phyloP scores from a whole-genome alignment of 2,329 filamentous ascomycete genomes.

The Trichoderma gracile region DNA sequence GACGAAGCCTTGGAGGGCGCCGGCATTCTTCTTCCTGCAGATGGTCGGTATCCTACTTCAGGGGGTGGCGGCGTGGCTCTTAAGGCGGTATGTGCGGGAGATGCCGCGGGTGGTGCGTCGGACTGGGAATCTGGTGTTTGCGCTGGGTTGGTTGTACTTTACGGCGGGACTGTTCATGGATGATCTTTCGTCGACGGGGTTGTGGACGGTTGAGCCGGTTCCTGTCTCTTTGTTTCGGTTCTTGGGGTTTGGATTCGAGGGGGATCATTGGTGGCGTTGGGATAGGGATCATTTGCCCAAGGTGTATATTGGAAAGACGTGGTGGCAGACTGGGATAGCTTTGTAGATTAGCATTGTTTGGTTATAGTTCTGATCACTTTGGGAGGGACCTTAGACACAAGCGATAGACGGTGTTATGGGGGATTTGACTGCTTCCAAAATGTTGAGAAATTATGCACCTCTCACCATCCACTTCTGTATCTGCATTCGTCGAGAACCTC shows the following conservation, averaged over 20 bases:
- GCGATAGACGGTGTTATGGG: no score
- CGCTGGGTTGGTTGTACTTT: conserved; percentile 65
- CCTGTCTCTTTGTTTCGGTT: conserved; percentile 70
- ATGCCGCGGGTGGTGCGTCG: conserved; percentile 51
- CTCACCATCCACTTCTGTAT: rapidly evolving
- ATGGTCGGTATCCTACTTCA: conserved; percentile 66
- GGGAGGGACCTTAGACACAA: no score
- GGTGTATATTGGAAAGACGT: conserved; percentile 62
- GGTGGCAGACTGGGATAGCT: conserved; percentile 54
- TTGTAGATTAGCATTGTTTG: conserved; percentile 35
- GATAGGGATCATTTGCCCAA: conserved; percentile 51
- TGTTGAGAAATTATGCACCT: background rate
- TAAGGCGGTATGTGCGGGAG: conserved; percentile 38
- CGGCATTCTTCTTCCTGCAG: conserved; percentile 73
- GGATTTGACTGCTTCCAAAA: no score
- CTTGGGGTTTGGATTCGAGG: conserved; percentile 61
- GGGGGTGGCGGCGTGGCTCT: conserved; percentile 38
- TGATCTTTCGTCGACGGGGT: conserved; percentile 70
- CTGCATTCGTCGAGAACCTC: no score
- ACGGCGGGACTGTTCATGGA: conserved; percentile 69
- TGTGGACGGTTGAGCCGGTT: conserved; percentile 83
- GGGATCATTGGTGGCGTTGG: conserved; percentile 70
- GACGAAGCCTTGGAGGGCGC: conserved; percentile 53
- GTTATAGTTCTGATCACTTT: no score
- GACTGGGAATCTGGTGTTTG: conserved; percentile 61